phyloP scores from a whole-genome alignment of 164 flowering plant species.

The Vitis cinerea region DNA sequence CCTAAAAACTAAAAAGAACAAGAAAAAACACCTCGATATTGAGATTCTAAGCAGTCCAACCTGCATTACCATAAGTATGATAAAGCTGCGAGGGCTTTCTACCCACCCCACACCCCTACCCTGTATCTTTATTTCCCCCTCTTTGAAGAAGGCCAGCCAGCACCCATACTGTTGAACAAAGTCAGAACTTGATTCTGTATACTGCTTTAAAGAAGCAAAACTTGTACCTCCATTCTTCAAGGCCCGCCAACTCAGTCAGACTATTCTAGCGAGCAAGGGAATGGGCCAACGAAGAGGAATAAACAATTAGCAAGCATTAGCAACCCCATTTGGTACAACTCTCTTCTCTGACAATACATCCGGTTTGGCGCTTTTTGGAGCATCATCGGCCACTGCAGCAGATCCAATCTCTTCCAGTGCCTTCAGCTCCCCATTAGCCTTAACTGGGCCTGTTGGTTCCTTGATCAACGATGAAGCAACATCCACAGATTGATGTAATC shows the following conservation, averaged over 20 bases:
- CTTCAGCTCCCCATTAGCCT: slow-evolving; percentile 15
- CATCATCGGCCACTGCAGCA: neutral
- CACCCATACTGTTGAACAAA: neutral
- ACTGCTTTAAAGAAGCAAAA: neutral
- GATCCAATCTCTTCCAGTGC: slow-evolving; percentile 9
- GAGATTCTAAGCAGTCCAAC: too few relatives aligned
- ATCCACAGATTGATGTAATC: neutral
- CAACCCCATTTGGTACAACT: slow-evolving; percentile 11
- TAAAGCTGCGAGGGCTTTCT: too few relatives aligned
- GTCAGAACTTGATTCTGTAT: neutral
- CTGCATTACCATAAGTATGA: too few relatives aligned
- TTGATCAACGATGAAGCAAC: neutral
- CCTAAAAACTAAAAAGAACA: too few relatives aligned
- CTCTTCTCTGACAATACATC: slow-evolving; percentile 9
- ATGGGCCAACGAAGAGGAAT: neutral
- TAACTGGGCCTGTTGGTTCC: neutral
- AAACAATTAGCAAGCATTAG: slow-evolving; percentile 16
- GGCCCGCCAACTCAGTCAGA: neutral
- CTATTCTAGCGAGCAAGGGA: neutral
- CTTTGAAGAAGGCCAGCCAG: neutral
- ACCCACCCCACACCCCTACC: too few relatives aligned
- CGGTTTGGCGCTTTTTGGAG: neutral
- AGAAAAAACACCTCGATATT: too few relatives aligned
- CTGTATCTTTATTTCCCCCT: neutral
- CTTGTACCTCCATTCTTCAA: neutral